Percentiles rank a stretch among this genome's conserved stretches.
Conservation (phyloP, 2,329 filamentous ascomycete genomes). For the Canariomyces notabilis region DNA sequence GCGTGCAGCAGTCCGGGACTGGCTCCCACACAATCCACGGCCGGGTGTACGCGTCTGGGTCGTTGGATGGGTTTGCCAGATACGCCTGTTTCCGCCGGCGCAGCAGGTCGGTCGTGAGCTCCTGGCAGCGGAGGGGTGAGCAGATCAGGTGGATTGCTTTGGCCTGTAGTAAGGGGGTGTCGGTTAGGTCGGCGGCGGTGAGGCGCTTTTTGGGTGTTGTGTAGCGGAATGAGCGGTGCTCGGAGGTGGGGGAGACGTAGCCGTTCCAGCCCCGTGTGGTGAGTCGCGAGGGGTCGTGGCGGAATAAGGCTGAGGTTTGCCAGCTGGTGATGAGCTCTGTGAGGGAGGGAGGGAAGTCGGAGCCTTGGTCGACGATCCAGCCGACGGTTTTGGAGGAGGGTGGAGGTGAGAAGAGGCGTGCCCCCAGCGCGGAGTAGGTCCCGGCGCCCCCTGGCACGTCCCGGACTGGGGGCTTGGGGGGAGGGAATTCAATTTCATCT, state of each 20-base stretch:
- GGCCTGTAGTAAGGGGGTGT: slow-evolving; percentile 59
- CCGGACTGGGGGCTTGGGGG: slow-evolving; percentile 61
- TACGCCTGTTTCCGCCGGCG: slow-evolving; percentile 41
- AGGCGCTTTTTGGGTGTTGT: slow-evolving; percentile 80
- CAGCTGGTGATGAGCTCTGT: slow-evolving; percentile 63
- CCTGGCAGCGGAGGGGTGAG: slow-evolving; percentile 68
- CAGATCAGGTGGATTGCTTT: slow-evolving; percentile 86
- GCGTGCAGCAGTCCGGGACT: slow-evolving; percentile 79
- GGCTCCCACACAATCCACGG: slow-evolving; percentile 93
- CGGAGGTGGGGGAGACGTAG: slow-evolving; percentile 61
- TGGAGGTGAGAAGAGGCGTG: slow-evolving; percentile 75
- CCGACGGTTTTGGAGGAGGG: slow-evolving; percentile 64
- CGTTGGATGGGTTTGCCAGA: slow-evolving; percentile 13
- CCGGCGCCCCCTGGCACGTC: slow-evolving; percentile 86
- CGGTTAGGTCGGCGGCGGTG: slow-evolving; percentile 65
- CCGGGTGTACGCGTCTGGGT: slow-evolving; percentile 36
- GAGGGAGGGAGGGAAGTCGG: slow-evolving; percentile 72
- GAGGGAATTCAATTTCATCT: slow-evolving; percentile 86
- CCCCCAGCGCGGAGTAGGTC: slow-evolving; percentile 80
- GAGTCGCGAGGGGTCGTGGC: slow-evolving; percentile 59
- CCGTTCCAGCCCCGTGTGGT: slow-evolving; percentile 94
- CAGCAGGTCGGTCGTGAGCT: slow-evolving; percentile 68
- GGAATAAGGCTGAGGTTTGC: slow-evolving; percentile 68
- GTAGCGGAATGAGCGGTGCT: slow-evolving; percentile 77
- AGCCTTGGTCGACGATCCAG: slow-evolving; percentile 87